Base-by-base conservation (phyloP, 2,329 filamentous ascomycete genomes). In the Verruconis gallopava region DNA sequence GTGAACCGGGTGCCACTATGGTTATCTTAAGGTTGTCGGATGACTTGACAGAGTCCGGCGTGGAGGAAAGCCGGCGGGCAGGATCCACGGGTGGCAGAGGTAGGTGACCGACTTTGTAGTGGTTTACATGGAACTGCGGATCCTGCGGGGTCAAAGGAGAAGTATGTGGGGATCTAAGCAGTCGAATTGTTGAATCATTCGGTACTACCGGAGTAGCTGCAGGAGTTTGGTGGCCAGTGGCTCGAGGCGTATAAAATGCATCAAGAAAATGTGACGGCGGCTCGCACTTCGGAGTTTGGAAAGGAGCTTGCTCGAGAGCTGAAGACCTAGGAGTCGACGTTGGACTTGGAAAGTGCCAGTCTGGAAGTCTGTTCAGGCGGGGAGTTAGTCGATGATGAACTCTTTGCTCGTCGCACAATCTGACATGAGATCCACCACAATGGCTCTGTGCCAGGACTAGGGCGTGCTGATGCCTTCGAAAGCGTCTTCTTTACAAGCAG, bases 1-100 rank as follows among this genome's bases (percentile, higher is more conserved):
- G 46, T 30, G 20, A 18, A 34, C 45, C 53, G 42, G 51, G 44
- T 34, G 49, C 50, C 38, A 48, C 20, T 5, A 21, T 37, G 14
- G 40, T 22, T 14, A 28, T 14, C 3, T 46, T 28, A 30, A 40
- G 12, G 3, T 20, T 19, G 36, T 22, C 40, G 13, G 32, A 18
- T 5, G 21, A 21, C 17, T 46, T 21, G 17, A 20, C 21, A 6
- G 36, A 35, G 22, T 59, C 66, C 22, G 75, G 71, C 40, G 77
- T 78, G 13, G 76, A 79, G 12, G 66, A 66, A 34, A 80, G 57
- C 50, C 70, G 68, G 52, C 66, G 66, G 47, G 74, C 69, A 22
- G 71, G 70, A 50, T 77, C 72, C 53, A 79, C 73, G 21, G 75
- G 71, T 45, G 75, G 72, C 43, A 79, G 58, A 43, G 68, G 64